Evolutionary conservation across 345 rosid species (phyloP).

Genomic region (Aurinia saxatilis): DNA sequence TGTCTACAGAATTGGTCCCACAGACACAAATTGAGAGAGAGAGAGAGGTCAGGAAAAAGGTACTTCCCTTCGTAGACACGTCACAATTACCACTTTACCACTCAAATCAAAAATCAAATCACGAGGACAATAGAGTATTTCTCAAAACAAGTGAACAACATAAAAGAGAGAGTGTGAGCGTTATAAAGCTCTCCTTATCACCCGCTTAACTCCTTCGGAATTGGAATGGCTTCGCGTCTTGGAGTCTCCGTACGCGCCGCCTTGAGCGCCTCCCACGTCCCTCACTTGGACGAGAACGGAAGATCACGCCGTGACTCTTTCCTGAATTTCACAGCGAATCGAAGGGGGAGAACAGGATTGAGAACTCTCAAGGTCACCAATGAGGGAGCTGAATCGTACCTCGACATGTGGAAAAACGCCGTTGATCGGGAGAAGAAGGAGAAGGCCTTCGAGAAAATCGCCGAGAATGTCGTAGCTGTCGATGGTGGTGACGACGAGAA

Average conservation of each 20-base stretch:
- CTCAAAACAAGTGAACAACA: too few relatives aligned
- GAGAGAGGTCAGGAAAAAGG: too few relatives aligned
- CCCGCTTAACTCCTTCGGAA: too few relatives aligned
- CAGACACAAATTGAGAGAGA: too few relatives aligned
- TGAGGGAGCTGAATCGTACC: constrained; percentile 50
- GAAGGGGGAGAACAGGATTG: constrained; percentile 5
- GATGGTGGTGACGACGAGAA: constrained; percentile 2
- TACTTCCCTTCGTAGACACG: too few relatives aligned
- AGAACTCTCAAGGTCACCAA: constrained; percentile 36
- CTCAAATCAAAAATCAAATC: too few relatives aligned
- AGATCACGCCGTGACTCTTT: background rate
- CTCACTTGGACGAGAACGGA: background rate
- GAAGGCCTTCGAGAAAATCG: constrained; percentile 47
- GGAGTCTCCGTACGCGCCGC: constrained; percentile 34
- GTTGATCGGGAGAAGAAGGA: constrained; percentile 65
- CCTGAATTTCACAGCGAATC: constrained; percentile 3
- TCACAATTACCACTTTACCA: too few relatives aligned
- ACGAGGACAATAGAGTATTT: too few relatives aligned
- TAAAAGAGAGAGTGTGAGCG: too few relatives aligned
- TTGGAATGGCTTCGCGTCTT: constrained; percentile 33
- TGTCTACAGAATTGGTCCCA: too few relatives aligned
- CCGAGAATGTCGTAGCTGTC: constrained; percentile 22
- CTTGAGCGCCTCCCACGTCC: constrained; percentile 17
- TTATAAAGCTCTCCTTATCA: too few relatives aligned
- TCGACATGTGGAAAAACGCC: constrained; percentile 81